These are phyloP conservation scores for Porodaedalea pini DNA, from an alignment of 1,284 basidiomycete species.

Conservation along the genomic window DNA sequence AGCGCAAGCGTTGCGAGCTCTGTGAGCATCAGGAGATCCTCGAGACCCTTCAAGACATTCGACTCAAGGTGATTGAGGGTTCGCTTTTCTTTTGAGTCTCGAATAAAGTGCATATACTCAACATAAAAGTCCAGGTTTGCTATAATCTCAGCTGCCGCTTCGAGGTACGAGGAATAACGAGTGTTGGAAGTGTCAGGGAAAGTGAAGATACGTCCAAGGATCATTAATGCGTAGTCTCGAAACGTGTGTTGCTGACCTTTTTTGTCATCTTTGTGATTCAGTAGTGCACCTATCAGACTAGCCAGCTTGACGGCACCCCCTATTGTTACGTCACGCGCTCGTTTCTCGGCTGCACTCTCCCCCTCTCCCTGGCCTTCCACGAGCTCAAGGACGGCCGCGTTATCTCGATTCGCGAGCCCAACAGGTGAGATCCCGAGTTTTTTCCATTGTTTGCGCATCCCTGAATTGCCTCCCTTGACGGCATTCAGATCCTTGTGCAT, in stretches of 20 bases:
- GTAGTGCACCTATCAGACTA: too few relatives aligned
- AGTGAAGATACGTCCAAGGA: constrained; percentile 25
- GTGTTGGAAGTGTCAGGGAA: constrained; percentile 31
- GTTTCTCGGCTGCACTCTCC: too few relatives aligned
- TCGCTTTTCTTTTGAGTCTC: constrained; percentile 30
- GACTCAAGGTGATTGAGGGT: constrained; percentile 26
- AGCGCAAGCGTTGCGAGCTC: constrained; percentile 33
- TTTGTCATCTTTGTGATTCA: too few relatives aligned
- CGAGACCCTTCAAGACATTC: constrained; percentile 33
- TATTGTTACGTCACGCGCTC: constrained; percentile 26
- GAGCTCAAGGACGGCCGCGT: too few relatives aligned
- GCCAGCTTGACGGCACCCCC: constrained; percentile 32
- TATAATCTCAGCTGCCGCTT: constrained; percentile 28
- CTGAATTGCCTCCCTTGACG: constrained; percentile 23
- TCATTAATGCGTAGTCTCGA: too few relatives aligned
- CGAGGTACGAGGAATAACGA: constrained; percentile 30
- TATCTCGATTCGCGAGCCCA: neutral
- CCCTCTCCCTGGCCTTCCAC: too few relatives aligned
- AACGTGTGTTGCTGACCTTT: too few relatives aligned
- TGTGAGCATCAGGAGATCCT: constrained; percentile 32
- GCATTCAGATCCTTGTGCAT: constrained; percentile 31
- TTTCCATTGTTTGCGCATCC: neutral
- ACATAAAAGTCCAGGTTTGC: constrained; percentile 22
- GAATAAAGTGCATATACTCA: too few relatives aligned
- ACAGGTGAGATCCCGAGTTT: neutral